Evolutionary conservation across 202 grass and related monocot species (phyloP).

Genomic region (Zoysia matrella): DNA sequence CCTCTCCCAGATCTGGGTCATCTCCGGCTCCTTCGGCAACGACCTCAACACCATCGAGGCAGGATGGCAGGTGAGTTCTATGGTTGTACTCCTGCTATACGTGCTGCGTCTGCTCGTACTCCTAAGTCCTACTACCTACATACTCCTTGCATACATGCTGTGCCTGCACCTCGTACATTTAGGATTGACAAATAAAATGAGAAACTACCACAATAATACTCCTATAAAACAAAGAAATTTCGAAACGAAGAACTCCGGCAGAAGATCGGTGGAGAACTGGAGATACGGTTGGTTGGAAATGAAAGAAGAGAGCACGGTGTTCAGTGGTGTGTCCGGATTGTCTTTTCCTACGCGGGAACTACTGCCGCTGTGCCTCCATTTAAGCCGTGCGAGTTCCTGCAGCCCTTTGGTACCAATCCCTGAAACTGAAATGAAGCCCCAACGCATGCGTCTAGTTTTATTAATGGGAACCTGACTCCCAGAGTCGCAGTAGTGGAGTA

Average conservation of each 20-base stretch:
- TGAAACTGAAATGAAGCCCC: constrained; percentile 19
- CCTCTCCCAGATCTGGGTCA: constrained; percentile 94
- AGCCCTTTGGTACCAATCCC: constrained; percentile 31
- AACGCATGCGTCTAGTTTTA: background rate
- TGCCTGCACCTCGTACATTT: background rate
- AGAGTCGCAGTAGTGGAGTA: background rate
- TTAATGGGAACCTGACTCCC: constrained; percentile 46
- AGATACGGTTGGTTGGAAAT: constrained; percentile 2
- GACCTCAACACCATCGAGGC: constrained; percentile 18
- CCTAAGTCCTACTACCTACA: too few species aligned
- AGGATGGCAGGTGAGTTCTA: constrained; percentile 75
- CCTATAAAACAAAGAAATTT: background rate
- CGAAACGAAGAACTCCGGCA: background rate
- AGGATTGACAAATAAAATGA: background rate
- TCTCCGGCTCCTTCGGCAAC: constrained; percentile 78
- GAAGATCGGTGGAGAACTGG: background rate
- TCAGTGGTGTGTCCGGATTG: constrained; percentile 18
- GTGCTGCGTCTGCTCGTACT: too few species aligned
- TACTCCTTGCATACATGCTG: too few species aligned
- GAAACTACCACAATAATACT: background rate
- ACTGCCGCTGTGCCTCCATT: background rate
- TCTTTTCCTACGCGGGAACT: background rate
- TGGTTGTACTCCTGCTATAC: too few species aligned
- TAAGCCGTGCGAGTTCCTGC: constrained; percentile 29
- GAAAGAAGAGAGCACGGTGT: background rate